Conservation (phyloP, 2,329 filamentous ascomycete genomes). For the Aspergillus fumigatiaffinis region DNA sequence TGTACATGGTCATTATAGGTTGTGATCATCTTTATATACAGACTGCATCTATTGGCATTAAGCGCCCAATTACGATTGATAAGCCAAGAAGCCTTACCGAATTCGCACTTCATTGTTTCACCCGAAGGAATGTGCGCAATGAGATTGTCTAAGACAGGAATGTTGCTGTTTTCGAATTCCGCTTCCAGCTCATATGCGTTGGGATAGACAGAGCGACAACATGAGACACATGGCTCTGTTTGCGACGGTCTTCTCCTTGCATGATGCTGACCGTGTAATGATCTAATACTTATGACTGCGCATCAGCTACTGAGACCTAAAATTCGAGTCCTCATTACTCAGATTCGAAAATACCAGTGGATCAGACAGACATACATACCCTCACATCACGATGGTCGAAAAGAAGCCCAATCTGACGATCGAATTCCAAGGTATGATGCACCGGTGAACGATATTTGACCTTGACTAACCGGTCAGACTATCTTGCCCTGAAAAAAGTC, state of each 20-base stretch:
- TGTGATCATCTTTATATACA: not conserved
- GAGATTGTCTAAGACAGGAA: not conserved
- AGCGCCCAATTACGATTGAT: not conserved
- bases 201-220: not conserved
- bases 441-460: no score
- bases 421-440: not conserved
- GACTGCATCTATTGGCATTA: not conserved
- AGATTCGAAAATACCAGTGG: not conserved
- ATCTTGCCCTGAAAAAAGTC: conserved; percentile 30
- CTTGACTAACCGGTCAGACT: conserved; percentile 22
- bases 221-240: not conserved
- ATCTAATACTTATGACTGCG: not conserved
- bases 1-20: not conserved
- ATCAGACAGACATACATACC: not conserved
- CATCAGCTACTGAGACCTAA: not conserved
- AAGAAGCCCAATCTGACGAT: not conserved
- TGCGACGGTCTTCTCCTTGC: not conserved
- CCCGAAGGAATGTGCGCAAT: not conserved
- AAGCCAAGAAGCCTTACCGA: not conserved
- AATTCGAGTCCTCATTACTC: not conserved
- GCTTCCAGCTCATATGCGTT: not conserved
- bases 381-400: not conserved
- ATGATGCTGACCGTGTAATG: not conserved
- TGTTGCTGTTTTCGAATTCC: not conserved
- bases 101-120: not conserved